Evolutionary conservation across 768 basidiomycete species (phyloP).

Genomic region (Russula brevipes): DNA sequence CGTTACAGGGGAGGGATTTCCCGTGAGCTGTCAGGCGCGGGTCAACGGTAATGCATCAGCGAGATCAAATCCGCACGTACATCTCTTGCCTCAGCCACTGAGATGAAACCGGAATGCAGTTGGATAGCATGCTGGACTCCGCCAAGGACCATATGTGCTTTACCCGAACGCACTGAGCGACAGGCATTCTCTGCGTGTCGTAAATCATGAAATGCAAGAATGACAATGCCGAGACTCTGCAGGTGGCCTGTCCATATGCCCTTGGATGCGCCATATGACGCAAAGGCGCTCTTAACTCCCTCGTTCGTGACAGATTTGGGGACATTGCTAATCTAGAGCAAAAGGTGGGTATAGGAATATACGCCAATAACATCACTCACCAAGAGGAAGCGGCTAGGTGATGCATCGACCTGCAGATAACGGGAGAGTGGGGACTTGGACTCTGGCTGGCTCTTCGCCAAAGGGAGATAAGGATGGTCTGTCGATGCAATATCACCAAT

Average conservation of each 20-base stretch:
- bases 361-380: conserved; percentile 16
- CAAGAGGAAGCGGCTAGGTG: conserved; percentile 31
- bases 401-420: conserved; percentile 3
- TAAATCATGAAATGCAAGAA: conserved; percentile 25
- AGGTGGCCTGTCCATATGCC: conserved; percentile 25
- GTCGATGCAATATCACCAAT: conserved; percentile 13
- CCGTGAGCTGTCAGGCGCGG: conserved; percentile 15
- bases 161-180: conserved; percentile 17
- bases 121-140: conserved; percentile 12
- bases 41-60: not conserved
- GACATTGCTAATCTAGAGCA: conserved; percentile 23
- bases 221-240: conserved; percentile 20
- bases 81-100: conserved; percentile 24
- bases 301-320: conserved; percentile 9
- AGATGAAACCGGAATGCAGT: conserved; percentile 22
- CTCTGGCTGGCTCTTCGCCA: conserved; percentile 1
- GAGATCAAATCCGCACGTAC: conserved; percentile 12
- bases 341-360: not conserved
- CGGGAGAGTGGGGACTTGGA: not conserved
- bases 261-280: conserved; percentile 20
- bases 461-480: conserved; percentile 8
- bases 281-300: conserved; percentile 22
- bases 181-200: conserved; percentile 21
- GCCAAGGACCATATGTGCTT: conserved; percentile 14
- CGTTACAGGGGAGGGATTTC: conserved; percentile 21